phyloP scores from a whole-genome alignment of 768 basidiomycete species.

The Pleurotus ostreatus region DNA sequence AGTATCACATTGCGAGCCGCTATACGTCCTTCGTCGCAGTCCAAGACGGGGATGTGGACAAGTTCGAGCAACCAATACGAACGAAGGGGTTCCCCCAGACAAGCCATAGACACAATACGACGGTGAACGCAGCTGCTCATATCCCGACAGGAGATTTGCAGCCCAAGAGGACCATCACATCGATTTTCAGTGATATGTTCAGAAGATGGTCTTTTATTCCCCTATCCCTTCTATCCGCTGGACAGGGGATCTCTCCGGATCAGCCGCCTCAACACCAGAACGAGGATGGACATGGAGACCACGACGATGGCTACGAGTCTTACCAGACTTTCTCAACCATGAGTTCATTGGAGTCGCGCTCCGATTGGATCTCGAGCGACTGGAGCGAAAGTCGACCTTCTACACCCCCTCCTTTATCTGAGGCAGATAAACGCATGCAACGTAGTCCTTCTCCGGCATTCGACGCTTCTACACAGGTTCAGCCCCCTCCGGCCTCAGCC shows the following conservation, averaged over 20 bases:
- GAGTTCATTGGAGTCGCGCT: constrained; percentile 41
- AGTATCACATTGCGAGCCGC: constrained; percentile 47
- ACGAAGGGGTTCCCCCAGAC: background rate
- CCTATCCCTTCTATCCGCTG: background rate
- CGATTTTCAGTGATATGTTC: background rate
- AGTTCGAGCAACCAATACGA: background rate
- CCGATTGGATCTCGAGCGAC: constrained; percentile 26
- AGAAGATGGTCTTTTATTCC: background rate
- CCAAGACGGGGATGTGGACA: constrained; percentile 26
- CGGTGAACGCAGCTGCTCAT: background rate
- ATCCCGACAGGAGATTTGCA: background rate
- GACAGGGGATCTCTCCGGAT: background rate
- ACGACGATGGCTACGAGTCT: constrained; percentile 26
- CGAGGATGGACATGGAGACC: constrained; percentile 8
- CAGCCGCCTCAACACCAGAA: background rate
- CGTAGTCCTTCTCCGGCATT: constrained; percentile 14
- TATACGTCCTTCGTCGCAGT: constrained; percentile 58
- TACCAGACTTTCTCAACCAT: constrained; percentile 38
- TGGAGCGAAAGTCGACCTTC: constrained; percentile 25
- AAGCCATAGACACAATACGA: background rate
- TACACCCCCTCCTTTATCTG: constrained; percentile 19
- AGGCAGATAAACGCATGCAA: constrained; percentile 17
- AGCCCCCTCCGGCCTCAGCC: constrained; percentile 6
- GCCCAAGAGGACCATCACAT: background rate
- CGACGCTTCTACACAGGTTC: background rate